Base-by-base conservation (phyloP, 805 yeast genomes). In the Monosporozyma yasuniensis region DNA sequence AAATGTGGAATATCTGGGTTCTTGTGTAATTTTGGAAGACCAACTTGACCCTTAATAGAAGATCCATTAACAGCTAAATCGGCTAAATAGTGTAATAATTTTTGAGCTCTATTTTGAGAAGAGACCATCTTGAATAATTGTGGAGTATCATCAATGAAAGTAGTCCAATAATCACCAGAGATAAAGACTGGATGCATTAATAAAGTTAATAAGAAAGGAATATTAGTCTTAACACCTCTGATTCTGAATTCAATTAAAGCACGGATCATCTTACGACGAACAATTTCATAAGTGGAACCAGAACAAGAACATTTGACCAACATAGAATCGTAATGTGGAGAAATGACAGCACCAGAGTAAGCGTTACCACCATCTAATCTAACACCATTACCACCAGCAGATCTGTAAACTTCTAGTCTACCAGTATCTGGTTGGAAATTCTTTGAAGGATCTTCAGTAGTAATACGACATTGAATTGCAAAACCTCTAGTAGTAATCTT, bases 381-480 rank as follows among this genome's bases (percentile, higher is more conserved):
- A 45, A 93, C 97, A 70, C 99, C 99, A 66, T 93, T 93, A 76
- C 99, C 99, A 72, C 99, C 99, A 21, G 98, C 87, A 44, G 97
- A 89, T 70, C 98, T 82, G 76, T 91, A 91, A 44, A 91, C 99
- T 71, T 91, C 99, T 61, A 91, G 85, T 71, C 90, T 89, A 67
- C 99, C 99, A 3, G 98, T 93, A 67, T 91, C 99, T 14, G 99
- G 99, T 72, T 87, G 97, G 82, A 91, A 91, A 66, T 85, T 87
- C 74, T 90, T 90, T 47, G 95, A 67, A 11, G 99, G 98, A 67
- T 91, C 99, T 71, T 93, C 99, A 47, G 99, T 91, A 52, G 98
- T 91, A 74, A 93, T 93, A 77, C 99, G 89, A 76, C 99, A 91
- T 75, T 93, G 99, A 60, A 93, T 93, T 37, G 99, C 98, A 66